These are phyloP conservation scores for Ganoderma meredithae DNA, from an alignment of 1,284 basidiomycete genomes.

Conservation along the genomic window DNA sequence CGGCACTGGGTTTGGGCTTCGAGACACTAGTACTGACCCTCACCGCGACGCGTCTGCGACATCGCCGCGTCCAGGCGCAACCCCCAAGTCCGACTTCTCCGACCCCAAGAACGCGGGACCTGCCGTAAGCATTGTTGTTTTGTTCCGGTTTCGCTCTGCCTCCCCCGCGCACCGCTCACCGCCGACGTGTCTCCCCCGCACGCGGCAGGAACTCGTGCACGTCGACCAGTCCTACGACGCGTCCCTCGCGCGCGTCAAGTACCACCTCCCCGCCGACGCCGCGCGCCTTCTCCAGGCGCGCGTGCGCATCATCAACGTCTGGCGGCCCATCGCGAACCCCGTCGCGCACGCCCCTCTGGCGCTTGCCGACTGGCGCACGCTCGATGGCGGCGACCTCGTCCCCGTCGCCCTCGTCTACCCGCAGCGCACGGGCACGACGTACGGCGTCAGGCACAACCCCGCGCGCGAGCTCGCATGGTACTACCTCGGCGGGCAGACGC, in stretches of 20 bases:
- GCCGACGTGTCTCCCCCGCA: conserved; percentile 14
- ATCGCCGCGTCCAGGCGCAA: conserved; percentile 26
- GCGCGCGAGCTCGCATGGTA: conserved; percentile 50
- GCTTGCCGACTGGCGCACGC: conserved; percentile 51
- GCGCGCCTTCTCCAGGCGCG: conserved; percentile 54
- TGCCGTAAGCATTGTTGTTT: conserved; percentile 39
- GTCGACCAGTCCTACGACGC: conserved; percentile 65
- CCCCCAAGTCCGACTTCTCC: conserved; percentile 19
- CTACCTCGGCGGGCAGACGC: conserved; percentile 54
- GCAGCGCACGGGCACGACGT: conserved; percentile 46
- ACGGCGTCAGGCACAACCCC: conserved; percentile 47
- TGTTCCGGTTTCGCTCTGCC: too few species aligned
- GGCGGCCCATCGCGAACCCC: conserved; percentile 57
- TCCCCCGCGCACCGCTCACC: not conserved
- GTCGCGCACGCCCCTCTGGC: conserved; percentile 58
- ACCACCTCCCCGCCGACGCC: conserved; percentile 57
- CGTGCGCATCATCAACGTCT: conserved; percentile 63
- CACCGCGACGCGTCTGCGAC: not conserved
- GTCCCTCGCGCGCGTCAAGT: conserved; percentile 57
- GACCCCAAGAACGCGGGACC: conserved; percentile 39
- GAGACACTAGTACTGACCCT: conserved; percentile 20
- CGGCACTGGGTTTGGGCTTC: too few species aligned
- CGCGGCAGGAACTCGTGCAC: conserved; percentile 48
- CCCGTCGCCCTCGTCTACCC: conserved; percentile 44
- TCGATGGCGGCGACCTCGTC: conserved; percentile 41